Conservation (phyloP, 345 rosid genomes). For the Eucalyptus globulus region DNA sequence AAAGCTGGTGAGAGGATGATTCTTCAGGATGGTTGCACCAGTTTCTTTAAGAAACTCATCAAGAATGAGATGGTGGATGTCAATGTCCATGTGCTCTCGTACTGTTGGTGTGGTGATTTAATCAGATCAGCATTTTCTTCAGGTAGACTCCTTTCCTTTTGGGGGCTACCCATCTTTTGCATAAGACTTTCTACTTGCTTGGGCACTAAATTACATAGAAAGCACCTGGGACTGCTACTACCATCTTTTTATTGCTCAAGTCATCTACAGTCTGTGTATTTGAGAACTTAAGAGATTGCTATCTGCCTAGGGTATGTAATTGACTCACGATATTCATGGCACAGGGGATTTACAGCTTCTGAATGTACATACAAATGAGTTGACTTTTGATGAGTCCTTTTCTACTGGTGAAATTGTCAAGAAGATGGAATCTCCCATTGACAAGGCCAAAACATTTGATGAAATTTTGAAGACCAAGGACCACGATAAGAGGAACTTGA, state of each 20-base stretch:
- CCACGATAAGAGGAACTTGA: constrained; percentile 28
- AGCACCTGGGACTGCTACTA: not conserved
- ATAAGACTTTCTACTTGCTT: not conserved
- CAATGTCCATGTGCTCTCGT: constrained; percentile 66
- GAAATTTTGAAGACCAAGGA: constrained; percentile 19
- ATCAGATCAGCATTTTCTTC: constrained; percentile 69
- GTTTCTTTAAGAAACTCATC: constrained; percentile 55
- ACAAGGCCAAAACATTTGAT: constrained; percentile 59
- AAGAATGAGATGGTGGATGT: constrained; percentile 42
- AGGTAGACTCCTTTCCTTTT: constrained; percentile 23
- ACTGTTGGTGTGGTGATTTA: constrained; percentile 96
- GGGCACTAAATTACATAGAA: not conserved
- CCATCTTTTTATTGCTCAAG: not conserved
- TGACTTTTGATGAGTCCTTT: constrained; percentile 44
- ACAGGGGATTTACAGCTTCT: constrained; percentile 54
- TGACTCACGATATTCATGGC: not conserved
- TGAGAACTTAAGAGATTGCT: not conserved
- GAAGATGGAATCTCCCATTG: constrained; percentile 64
- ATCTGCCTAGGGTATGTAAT: not conserved
- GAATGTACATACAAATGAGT: constrained; percentile 77
- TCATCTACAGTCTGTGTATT: not conserved
- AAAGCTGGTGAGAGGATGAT: constrained; percentile 77
- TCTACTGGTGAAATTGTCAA: constrained; percentile 71
- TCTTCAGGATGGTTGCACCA: constrained; percentile 87
- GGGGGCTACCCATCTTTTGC: not conserved